phyloP scores from a whole-genome alignment of 139 green algal genomes.

The Chlamydomonas sphaeroides region DNA sequence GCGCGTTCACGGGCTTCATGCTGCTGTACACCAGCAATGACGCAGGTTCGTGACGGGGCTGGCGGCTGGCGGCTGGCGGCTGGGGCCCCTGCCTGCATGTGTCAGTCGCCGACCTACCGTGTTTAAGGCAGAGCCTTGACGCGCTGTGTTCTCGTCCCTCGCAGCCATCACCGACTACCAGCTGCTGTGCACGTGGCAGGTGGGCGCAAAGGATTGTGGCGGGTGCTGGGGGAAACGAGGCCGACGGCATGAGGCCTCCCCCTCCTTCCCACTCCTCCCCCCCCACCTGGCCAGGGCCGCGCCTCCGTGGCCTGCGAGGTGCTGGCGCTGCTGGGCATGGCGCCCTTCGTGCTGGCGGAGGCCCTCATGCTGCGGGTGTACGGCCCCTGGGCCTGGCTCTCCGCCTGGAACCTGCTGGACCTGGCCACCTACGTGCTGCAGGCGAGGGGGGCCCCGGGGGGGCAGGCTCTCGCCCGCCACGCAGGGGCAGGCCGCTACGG shows the following conservation, averaged over 20 bases:
- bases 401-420: constrained; percentile 69
- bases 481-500: too few species aligned
- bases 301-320: constrained; percentile 35
- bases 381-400: constrained; percentile 48
- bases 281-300: constrained; percentile 7
- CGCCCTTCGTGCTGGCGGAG: constrained; percentile 65
- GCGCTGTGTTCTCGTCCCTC: too few species aligned
- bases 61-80: too few species aligned
- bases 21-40: constrained; percentile 62
- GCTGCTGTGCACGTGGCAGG: constrained; percentile 51
- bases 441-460: too few species aligned
- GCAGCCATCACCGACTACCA: constrained; percentile 42
- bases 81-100: too few species aligned
- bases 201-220: background rate
- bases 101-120: too few species aligned
- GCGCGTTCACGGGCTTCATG: constrained; percentile 62
- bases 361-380: constrained; percentile 53
- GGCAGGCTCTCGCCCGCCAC: too few species aligned
- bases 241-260: too few species aligned
- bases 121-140: too few species aligned
- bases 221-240: background rate
- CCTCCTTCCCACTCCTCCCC: too few species aligned
- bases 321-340: constrained; percentile 56
- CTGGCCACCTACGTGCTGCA: constrained; percentile 56
- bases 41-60: too few species aligned